Base-by-base conservation (phyloP, 169 alveolate genomes). In the Eimeria sp. region DNA sequence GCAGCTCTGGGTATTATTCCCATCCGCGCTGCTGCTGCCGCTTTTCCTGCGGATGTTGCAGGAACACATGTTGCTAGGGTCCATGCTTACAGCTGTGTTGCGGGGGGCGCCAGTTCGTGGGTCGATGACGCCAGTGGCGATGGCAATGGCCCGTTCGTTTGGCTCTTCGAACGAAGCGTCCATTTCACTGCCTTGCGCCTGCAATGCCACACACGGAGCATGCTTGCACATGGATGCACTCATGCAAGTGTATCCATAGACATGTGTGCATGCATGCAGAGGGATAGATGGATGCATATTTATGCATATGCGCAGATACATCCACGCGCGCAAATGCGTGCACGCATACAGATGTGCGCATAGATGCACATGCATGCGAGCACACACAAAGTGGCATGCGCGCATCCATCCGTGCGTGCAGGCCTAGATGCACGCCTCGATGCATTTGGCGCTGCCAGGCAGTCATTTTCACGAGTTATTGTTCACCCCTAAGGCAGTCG, bases 21-120 rank as follows among this genome's bases (percentile, higher is more conserved):
- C 71, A 27, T 18, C 25, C 37, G 37, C 56, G 27, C 82, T 0
- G 27, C 56, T 8, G 54, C 56, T 33, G n/a, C 82, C 11, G 82
- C 82, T 72, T 0, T 62, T 62, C 30, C 82, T 72, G 82, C 0
- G 27, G 54, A 4, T 72, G n/a, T 72, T 72, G 54, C 82, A 30
- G 54, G 49, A 18, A 46, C 64, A 27, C 25, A 60, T 33, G 88
- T 25, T 78, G 8, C 40, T 20, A 18, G 49, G 6, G 33, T 46
- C 4, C 62, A 66, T 27, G 37, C 88, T 78, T 43, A 78, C 88
- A 30, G 88, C 88, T 78, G 88, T 78, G 88, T 78, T 78, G 56
- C 88, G 56, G 56, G 88, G 88, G 43, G 88, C 88, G 37, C 88
- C 88, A 46, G 88, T 78, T 20, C 88, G 16, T 25, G 88, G 88